Evolutionary conservation across 208 protist genomes (phyloP).

Genomic region (Leptomonas pyrrhocoris): DNA sequence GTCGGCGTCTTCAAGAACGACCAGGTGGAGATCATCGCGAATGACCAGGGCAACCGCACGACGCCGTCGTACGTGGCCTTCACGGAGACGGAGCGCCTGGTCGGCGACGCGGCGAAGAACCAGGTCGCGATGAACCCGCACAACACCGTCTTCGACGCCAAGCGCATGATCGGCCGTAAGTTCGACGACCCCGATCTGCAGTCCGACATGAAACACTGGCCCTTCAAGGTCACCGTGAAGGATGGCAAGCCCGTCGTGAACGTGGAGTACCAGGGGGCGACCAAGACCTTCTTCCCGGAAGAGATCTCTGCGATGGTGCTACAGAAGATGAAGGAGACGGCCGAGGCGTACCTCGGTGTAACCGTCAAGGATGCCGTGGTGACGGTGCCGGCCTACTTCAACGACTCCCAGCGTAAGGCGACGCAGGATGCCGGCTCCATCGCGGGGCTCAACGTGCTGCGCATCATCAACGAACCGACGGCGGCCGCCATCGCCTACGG

Average conservation of each 20-base stretch:
- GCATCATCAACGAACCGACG: constrained; percentile 99
- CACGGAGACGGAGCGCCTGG: constrained; percentile 91
- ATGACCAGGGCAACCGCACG: constrained; percentile 93
- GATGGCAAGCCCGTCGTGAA: constrained; percentile 81
- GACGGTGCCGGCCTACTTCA: constrained; percentile 99
- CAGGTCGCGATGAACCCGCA: constrained; percentile 90
- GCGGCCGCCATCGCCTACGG: constrained; percentile 99
- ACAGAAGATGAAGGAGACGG: constrained; percentile 94
- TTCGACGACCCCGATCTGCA: constrained; percentile 93
- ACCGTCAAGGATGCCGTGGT: constrained; percentile 96
- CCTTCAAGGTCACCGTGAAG: constrained; percentile 83
- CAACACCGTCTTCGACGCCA: constrained; percentile 93
- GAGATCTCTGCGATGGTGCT: constrained; percentile 92
- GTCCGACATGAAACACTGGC: constrained; percentile 94
- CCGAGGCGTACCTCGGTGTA: constrained; percentile 94
- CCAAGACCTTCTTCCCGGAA: constrained; percentile 84
- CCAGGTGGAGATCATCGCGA: constrained; percentile 90
- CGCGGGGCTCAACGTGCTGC: constrained; percentile 96
- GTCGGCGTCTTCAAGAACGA: constrained; percentile 97
- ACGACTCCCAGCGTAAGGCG: constrained; percentile 99
- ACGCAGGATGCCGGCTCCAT: constrained; percentile 99
- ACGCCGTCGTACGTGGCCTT: constrained; percentile 98
- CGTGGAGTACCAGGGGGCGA: constrained; percentile 69
- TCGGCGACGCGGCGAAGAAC: constrained; percentile 92
- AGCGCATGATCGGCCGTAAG: constrained; percentile 93